Conservation (phyloP, 208 protist species). For the Leishmania tropica region DNA sequence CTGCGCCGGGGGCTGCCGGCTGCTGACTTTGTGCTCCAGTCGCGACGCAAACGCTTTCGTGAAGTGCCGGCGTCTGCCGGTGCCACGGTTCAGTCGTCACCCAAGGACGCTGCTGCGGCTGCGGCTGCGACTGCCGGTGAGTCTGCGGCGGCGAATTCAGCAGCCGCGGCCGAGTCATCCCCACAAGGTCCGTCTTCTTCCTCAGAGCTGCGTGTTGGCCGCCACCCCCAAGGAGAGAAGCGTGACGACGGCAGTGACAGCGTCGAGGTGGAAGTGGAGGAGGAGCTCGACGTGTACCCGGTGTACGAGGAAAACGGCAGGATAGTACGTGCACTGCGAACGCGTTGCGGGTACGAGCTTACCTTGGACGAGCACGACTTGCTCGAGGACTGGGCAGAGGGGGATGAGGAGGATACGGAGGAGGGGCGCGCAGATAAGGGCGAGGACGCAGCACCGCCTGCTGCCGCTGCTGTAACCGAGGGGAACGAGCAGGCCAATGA, state of each 20-base stretch:
- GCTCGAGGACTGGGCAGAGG: slow-evolving; percentile 26
- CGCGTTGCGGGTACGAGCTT: slow-evolving; percentile 60
- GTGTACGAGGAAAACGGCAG: slow-evolving; percentile 50
- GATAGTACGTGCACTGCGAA: slow-evolving; percentile 53
- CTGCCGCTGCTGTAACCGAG: not conserved
- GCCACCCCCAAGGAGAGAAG: not conserved
- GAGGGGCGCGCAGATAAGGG: slow-evolving; percentile 32
- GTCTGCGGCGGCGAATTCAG: not conserved
- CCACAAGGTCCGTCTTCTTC: not conserved
- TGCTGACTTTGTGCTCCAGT: slow-evolving; percentile 25
- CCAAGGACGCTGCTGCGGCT: not conserved
- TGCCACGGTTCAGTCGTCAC: not conserved
- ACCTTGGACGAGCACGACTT: slow-evolving; percentile 72
- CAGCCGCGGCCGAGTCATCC: not conserved
- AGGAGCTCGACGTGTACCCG: slow-evolving; percentile 29
- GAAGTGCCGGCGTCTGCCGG: not conserved
- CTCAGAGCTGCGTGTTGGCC: not conserved
- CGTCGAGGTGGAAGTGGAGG: slow-evolving; percentile 17
- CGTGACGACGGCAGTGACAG: slow-evolving; percentile 1
- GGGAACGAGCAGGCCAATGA: not conserved
- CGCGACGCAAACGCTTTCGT: slow-evolving; percentile 33
- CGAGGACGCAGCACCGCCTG: not conserved
- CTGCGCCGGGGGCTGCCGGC: slow-evolving; percentile 28
- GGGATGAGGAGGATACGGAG: slow-evolving; percentile 18
- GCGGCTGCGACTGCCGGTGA: not conserved